These are phyloP conservation scores for Corylus americana DNA, from an alignment of 306 rosid genomes.

Conservation along the genomic window DNA sequence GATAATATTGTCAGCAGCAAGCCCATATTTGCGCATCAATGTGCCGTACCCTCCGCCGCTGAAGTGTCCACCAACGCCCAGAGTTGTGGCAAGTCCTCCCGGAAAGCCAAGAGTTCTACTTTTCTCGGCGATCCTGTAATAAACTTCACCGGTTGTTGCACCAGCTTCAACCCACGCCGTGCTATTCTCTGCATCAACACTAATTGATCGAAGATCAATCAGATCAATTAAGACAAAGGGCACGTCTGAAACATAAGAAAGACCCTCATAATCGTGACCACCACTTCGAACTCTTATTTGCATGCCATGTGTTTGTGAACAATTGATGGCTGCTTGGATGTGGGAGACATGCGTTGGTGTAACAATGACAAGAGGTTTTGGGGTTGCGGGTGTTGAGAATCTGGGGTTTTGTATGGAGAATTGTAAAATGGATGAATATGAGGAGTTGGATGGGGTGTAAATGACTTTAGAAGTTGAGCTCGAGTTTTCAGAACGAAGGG, in stretches of 20 bases:
- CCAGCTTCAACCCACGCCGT: slow-evolving; percentile 29
- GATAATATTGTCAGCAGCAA: slow-evolving; percentile 49
- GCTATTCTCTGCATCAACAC: neutral
- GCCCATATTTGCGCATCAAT: slow-evolving; percentile 66
- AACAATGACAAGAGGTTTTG: slow-evolving; percentile 17
- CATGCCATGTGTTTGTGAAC: slow-evolving; percentile 1
- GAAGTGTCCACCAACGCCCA: slow-evolving; percentile 27
- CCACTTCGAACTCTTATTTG: slow-evolving; percentile 25
- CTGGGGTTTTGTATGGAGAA: slow-evolving; percentile 9
- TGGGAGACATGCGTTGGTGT: slow-evolving; percentile 15
- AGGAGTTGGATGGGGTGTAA: slow-evolving; percentile 12
- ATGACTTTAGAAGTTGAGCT: slow-evolving; percentile 7
- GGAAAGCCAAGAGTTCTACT: slow-evolving; percentile 25
- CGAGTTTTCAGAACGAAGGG: neutral
- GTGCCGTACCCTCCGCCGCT: slow-evolving; percentile 44
- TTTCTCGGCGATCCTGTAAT: slow-evolving; percentile 18
- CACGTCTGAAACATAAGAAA: slow-evolving; percentile 24
- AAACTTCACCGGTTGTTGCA: slow-evolving; percentile 24
- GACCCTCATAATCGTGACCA: slow-evolving; percentile 33
- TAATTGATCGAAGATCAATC: slow-evolving; percentile 2
- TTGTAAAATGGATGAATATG: slow-evolving; percentile 1
- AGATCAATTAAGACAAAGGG: slow-evolving; percentile 6
- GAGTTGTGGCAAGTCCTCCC: slow-evolving; percentile 19
- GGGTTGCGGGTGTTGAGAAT: neutral
- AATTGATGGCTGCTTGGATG: slow-evolving; percentile 17